phyloP scores from a whole-genome alignment of 768 basidiomycete genomes.

The Floccularia luteovirens region DNA sequence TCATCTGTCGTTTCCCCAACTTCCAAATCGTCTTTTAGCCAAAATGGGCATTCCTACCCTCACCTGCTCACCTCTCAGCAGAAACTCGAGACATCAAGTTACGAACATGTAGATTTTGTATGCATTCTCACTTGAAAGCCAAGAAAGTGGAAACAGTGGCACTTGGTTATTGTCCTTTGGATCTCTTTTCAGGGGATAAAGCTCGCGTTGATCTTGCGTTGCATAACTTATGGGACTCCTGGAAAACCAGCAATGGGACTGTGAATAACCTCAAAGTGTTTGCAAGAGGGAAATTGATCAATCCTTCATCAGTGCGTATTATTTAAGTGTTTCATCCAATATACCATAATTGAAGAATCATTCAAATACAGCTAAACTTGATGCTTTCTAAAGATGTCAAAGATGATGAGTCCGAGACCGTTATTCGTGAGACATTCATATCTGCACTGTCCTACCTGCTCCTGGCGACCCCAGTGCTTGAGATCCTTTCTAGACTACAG shows the following conservation, averaged over 20 bases:
- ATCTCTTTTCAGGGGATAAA: constrained; percentile 73
- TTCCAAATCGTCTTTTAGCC: constrained; percentile 48
- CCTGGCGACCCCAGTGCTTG: constrained; percentile 43
- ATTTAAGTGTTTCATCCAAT: too few species aligned
- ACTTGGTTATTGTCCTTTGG: constrained; percentile 77
- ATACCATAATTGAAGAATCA: too few species aligned
- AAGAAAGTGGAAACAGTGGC: constrained; percentile 27
- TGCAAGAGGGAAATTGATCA: constrained; percentile 50
- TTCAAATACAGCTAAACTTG: too few species aligned
- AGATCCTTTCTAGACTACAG: constrained; percentile 53
- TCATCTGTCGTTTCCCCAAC: background rate
- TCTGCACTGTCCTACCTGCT: constrained; percentile 40
- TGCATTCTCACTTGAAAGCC: constrained; percentile 63
- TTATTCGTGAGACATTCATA: constrained; percentile 44
- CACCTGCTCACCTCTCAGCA: constrained; percentile 47
- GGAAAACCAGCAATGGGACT: constrained; percentile 56
- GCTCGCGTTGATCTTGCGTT: constrained; percentile 59
- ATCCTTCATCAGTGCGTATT: constrained; percentile 48
- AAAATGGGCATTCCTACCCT: constrained; percentile 94
- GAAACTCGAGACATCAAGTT: constrained; percentile 54
- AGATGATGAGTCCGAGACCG: constrained; percentile 9
- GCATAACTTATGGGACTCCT: constrained; percentile 62
- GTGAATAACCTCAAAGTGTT: constrained; percentile 85
- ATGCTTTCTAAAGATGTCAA: constrained; percentile 17
- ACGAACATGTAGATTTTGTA: constrained; percentile 81